A percentile compares a stretch with the other conserved stretches of the same genome.
phyloP scores from a whole-genome alignment of 768 basidiomycete species.

The Lactarius psammicola region DNA sequence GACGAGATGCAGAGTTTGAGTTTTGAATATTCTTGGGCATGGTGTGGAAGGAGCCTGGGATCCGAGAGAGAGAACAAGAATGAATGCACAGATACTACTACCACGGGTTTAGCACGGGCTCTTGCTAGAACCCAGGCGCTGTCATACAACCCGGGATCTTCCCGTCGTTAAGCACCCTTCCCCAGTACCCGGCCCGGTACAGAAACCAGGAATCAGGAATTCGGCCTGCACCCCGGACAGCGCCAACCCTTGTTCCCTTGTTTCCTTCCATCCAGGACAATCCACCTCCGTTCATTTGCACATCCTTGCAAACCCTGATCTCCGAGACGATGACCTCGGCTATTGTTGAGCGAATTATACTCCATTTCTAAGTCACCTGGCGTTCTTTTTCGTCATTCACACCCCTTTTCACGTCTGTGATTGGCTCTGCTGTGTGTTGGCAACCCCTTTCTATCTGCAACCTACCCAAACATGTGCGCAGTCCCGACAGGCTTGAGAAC shows the following conservation, averaged over 20 bases:
- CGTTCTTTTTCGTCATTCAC: background rate
- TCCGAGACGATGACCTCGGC: background rate
- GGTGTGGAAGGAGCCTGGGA: background rate
- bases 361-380: background rate
- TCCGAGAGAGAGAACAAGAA: constrained; percentile 6
- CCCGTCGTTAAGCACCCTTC: constrained; percentile 16
- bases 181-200: constrained; percentile 9
- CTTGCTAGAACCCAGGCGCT: background rate
- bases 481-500: background rate
- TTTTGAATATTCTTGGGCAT: constrained; percentile 68
- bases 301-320: background rate
- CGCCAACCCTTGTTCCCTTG: background rate
- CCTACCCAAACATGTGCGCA: background rate
- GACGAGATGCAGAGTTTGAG: constrained; percentile 40
- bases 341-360: background rate
- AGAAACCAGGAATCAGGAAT: background rate
- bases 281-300: background rate
- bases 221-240: constrained; percentile 3
- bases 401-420: background rate
- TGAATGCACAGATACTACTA: background rate
- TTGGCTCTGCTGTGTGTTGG: background rate
- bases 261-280: background rate
- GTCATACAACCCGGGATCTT: background rate
- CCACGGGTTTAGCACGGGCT: background rate
- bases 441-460: background rate